A percentile compares a stretch with the other conserved stretches of the same genome.
phyloP scores from a whole-genome alignment of 371 early-diverging fungal species.

The Circinella minor region DNA sequence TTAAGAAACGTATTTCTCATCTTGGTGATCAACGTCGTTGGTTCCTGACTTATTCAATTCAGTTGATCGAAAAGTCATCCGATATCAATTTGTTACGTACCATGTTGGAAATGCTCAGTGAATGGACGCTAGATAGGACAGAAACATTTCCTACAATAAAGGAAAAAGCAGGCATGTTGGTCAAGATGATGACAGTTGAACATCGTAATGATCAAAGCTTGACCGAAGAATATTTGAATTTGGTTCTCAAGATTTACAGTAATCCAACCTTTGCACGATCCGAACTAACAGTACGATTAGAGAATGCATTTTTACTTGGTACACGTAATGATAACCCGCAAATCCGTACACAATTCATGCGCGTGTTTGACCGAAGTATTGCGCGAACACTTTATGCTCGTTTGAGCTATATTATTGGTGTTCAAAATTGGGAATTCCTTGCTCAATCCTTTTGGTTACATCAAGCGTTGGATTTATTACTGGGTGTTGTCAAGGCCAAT shows the following conservation, averaged over 20 bases:
- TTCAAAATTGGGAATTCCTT: conserved; percentile 96
- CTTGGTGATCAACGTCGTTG: conserved; percentile 90
- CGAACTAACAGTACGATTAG: conserved; percentile 92
- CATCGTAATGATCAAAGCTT: conserved; percentile 67
- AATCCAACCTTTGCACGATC: conserved; percentile 80
- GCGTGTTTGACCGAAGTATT: conserved; percentile 83
- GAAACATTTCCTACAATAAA: conserved; percentile 95
- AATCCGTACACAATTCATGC: conserved; percentile 80
- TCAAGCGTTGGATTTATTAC: conserved; percentile 86
- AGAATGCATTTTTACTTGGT: conserved; percentile 93
- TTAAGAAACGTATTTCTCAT: conserved; percentile 78
- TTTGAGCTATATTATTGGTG: conserved; percentile 87
- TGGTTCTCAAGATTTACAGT: conserved; percentile 89
- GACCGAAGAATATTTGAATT: conserved; percentile 80
- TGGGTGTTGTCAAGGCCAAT: conserved; percentile 68
- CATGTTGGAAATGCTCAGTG: conserved; percentile 82
- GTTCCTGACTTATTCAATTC: conserved; percentile 82
- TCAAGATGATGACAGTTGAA: conserved; percentile 89
- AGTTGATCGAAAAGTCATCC: conserved; percentile 82
- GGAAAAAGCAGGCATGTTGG: conserved; percentile 91
- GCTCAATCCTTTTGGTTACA: conserved; percentile 89
- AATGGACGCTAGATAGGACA: conserved; percentile 83
- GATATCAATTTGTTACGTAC: conserved; percentile 73
- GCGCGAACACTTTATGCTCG: conserved; percentile 69
- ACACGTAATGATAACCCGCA: conserved; percentile 78